Evolutionary conservation across 257 asterid genomes (phyloP), one percentile per base, ranked within the genome.

Genomic region (Anisodus acutangulus): DNA sequence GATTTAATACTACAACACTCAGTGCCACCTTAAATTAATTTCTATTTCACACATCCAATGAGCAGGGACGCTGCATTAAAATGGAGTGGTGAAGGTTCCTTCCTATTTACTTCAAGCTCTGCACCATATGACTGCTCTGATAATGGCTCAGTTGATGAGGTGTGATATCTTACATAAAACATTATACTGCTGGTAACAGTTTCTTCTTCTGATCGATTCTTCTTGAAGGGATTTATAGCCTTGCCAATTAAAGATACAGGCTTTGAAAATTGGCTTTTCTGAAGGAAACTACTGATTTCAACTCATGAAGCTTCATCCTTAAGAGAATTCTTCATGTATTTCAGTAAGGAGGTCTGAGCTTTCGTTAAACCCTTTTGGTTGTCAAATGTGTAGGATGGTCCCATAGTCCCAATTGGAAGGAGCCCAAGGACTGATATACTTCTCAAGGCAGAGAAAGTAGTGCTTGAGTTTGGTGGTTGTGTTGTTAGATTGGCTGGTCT

Each of bases 401-500:
- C 98, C 11, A 91, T 78, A 10, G 98, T 97, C 78, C 98, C 98
- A 17, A 83, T 97, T 67, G 99, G 98, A 84, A 91, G 87, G 86
- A 93, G 98, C 88, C 96, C 97, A 62, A 93, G 98, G 87, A 91
- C 98, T 16, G 99, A 97, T 86, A 87, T 87, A 58, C 95, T 97
- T 90, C 92, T 95, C 51, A 91, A 86, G 86, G 91, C 99, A 19
- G 98, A 97, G 91, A 87, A 93, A 87, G 92, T 88, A 85, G 97
- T 88, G 62, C 86, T 94, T 88, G 98, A 97, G 78, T 90, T 92
- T 53, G 97, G 95, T 35, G 99, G 99, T 60, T 95, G 93, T 63
- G 97, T 93, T 55, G 90, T 95, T 86, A 93, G 99, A 93, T 89
- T 97, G 85, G 97, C 99, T 81, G 99, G 98, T 85, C 98, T 97